Evolutionary conservation across 2,329 filamentous ascomycete species (phyloP).

Genomic region (Aspergillus udagawae): DNA sequence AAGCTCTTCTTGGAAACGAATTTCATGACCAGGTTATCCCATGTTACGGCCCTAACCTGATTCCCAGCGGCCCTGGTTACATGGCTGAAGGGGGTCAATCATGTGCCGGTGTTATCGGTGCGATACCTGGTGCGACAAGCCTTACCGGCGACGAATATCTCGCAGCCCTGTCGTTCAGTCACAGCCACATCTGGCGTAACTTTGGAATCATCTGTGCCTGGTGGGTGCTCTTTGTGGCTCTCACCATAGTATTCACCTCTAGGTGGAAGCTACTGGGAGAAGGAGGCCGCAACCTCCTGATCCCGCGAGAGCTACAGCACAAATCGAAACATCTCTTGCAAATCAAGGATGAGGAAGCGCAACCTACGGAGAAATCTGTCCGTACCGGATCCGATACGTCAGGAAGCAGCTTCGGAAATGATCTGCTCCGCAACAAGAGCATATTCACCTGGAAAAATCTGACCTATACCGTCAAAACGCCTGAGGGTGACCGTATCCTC

Average conservation of each 20-base stretch:
- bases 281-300: no score
- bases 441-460: constrained; percentile 74
- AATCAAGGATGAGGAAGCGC: constrained; percentile 46
- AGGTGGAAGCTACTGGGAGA: no score
- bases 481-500: constrained; percentile 51
- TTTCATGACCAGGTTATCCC: constrained; percentile 33
- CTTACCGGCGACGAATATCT: constrained; percentile 59
- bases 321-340: no score
- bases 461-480: constrained; percentile 63
- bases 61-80: constrained; percentile 34
- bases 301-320: no score
- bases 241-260: no score
- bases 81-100: constrained; percentile 18
- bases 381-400: constrained; percentile 11
- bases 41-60: constrained; percentile 33
- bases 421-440: constrained; percentile 59
- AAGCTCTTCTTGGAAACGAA: constrained; percentile 35
- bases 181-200: no score
- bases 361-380: constrained; percentile 3
- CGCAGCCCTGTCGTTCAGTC: constrained; percentile 2
- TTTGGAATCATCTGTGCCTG: no score
- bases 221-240: no score
- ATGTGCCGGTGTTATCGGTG: constrained; percentile 55
- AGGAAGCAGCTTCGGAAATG: constrained; percentile 41
- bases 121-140: constrained; percentile 44